These are phyloP conservation scores for Salvia hispanica DNA, from an alignment of 257 asterid species.

Conservation along the genomic window DNA sequence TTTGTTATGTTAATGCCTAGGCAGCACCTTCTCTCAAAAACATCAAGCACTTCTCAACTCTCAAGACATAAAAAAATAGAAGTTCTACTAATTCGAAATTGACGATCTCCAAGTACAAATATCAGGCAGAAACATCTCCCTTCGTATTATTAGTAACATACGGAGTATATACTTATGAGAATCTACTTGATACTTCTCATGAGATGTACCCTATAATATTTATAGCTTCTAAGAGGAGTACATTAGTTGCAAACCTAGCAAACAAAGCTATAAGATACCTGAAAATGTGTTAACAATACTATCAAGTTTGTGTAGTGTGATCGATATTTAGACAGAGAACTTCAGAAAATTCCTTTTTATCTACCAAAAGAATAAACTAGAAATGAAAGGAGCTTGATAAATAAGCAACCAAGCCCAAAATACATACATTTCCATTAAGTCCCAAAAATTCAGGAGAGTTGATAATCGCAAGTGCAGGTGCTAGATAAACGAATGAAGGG, in stretches of 20 bases:
- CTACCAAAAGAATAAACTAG: background rate
- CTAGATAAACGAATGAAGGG: conserved; percentile 94
- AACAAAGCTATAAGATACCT: background rate
- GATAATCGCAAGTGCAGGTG: conserved; percentile 92
- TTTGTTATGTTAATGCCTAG: background rate
- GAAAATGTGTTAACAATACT: background rate
- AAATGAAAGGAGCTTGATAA: background rate
- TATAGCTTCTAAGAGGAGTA: background rate
- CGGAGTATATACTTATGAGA: background rate
- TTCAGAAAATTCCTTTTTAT: background rate
- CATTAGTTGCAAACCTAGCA: background rate
- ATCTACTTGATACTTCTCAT: background rate
- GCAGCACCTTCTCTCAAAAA: background rate
- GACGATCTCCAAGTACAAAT: background rate
- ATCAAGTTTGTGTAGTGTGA: background rate
- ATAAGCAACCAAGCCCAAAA: conserved; percentile 15
- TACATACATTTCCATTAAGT: conserved; percentile 81
- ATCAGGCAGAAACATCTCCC: background rate
- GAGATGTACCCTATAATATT: background rate
- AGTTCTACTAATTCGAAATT: conserved; percentile 4
- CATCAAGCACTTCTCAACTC: background rate
- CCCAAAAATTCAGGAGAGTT: conserved; percentile 87
- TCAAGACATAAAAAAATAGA: background rate
- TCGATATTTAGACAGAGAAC: background rate
- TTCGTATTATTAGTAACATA: background rate